These are phyloP conservation scores for Fusarium nygamai DNA, from an alignment of 2,329 filamentous ascomycete genomes.

Conservation along the genomic window DNA sequence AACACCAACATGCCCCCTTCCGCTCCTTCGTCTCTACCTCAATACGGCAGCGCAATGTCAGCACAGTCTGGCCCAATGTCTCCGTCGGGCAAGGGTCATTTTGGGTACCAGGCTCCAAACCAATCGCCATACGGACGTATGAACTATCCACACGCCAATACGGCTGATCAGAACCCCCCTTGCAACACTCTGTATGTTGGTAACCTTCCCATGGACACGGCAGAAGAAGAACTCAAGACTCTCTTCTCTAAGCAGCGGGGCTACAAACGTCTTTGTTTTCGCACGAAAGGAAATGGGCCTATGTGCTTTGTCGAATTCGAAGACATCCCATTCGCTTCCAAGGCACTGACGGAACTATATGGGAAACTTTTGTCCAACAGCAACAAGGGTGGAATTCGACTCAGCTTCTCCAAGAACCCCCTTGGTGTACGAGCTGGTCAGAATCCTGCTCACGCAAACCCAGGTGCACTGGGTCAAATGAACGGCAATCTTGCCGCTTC, in stretches of 20 bases:
- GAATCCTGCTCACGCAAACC: constrained; percentile 55
- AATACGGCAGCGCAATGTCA: constrained; percentile 54
- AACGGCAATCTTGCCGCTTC: constrained; percentile 63
- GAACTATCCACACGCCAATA: constrained; percentile 87
- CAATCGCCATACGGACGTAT: constrained; percentile 69
- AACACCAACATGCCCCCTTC: constrained; percentile 65
- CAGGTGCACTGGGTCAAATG: constrained; percentile 62
- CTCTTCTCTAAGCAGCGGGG: constrained; percentile 93
- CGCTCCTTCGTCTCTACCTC: constrained; percentile 63
- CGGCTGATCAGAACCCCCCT: constrained; percentile 94
- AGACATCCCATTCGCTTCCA: constrained; percentile 90
- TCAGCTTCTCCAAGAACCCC: constrained; percentile 98
- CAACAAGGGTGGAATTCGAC: constrained; percentile 90
- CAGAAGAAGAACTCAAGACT: constrained; percentile 93
- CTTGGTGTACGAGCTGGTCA: constrained; percentile 88
- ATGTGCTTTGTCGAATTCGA: constrained; percentile 99
- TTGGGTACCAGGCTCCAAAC: constrained; percentile 50
- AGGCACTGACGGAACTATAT: constrained; percentile 89
- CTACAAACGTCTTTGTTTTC: constrained; percentile 94
- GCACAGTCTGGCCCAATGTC: constrained; percentile 46
- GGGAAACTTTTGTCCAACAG: constrained; percentile 89
- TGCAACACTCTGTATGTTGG: constrained; percentile 98
- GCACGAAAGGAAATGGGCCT: constrained; percentile 92
- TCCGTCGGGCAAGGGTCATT: constrained; percentile 3
- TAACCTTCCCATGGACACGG: constrained; percentile 92